Percentiles rank a stretch among this genome's conserved stretches.
phyloP scores from a whole-genome alignment of 352 stramenopile species.

The Phytopythium sindhum region DNA sequence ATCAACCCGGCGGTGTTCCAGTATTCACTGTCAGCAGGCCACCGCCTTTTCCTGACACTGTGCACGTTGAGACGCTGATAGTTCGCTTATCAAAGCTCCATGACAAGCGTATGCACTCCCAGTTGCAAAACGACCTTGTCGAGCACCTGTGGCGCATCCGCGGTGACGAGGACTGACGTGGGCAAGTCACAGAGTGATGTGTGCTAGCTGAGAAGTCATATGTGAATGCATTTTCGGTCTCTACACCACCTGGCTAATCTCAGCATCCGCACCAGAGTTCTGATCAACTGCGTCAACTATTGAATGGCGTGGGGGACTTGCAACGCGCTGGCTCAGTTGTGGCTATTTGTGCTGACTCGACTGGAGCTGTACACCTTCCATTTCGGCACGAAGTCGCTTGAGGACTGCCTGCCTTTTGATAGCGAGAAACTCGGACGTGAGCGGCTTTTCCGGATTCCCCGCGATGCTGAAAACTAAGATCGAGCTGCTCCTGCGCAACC shows the following conservation, averaged over 20 bases:
- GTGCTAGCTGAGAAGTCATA: too few relatives aligned
- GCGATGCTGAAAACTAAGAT: conserved; percentile 1
- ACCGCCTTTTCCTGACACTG: background rate
- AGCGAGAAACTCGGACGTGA: background rate
- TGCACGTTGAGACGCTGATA: background rate
- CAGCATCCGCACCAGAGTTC: too few relatives aligned
- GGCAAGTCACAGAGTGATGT: background rate
- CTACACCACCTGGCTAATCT: too few relatives aligned
- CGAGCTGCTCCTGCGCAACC: background rate
- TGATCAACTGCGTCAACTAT: too few relatives aligned
- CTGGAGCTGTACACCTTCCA: background rate
- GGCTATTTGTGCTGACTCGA: too few relatives aligned
- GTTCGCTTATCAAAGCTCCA: background rate
- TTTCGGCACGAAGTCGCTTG: background rate
- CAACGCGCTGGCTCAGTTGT: too few relatives aligned
- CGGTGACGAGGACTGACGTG: background rate
- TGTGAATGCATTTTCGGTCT: too few relatives aligned
- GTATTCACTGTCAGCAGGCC: conserved; percentile 1
- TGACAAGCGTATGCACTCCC: background rate
- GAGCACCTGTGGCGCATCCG: background rate
- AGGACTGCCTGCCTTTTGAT: background rate
- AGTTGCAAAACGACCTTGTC: background rate
- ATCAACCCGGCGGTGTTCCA: background rate
- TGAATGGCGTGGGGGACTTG: too few relatives aligned
- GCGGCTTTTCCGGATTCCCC: background rate